Base-by-base conservation (phyloP, 805 yeast species). In the Candida khao-thaluensis region DNA sequence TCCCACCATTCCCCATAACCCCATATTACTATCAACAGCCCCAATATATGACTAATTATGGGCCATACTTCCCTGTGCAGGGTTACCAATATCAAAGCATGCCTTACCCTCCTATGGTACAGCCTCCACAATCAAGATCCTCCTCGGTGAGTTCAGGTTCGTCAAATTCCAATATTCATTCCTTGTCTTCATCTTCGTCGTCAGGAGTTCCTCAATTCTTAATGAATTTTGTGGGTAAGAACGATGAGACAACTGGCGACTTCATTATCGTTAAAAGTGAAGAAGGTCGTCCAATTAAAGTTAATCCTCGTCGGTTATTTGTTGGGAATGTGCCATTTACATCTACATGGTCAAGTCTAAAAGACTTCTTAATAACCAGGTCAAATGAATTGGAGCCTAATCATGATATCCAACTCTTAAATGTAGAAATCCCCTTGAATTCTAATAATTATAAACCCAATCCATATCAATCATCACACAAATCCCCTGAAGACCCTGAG, bases 241-340 rank as follows among this genome's bases (percentile, higher is more conserved):
- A 41, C 1, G 41, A 39, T 27, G 18, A 16, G 6, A 7, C 28
- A 27, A 27, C 11, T 22, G 24, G 8, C 6, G 54, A 52, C 1
- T 43, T 42, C 11, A 48, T 58, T 5, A 33, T 43, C 4, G 43
- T 55, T 9, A 43, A 42, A 30, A 51, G 50, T 37, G 61, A 54
- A 3, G 61, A 55, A 11, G 62, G 61, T 6, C 43, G 47, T 37
- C 35, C 52, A 7, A 56, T 62, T 34, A 60, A 65, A 41, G 71
- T 71, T 7, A 69, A 73, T 46, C 66, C 67, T 3, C 59, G 63
- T 14, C 51, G 80, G 15, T 47, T 78, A 12, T 78, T 77, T 49
- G 57, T 78, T 17, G 84, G 84, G 0, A 78, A 78, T 51, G 66
- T 78, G 17, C 82, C 82, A 2, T 78, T 70, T 47, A 35, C 62